Percentiles rank a stretch among this genome's conserved stretches.
Conservation (phyloP, 768 basidiomycete species). For the Xerocomellus dryophilus region DNA sequence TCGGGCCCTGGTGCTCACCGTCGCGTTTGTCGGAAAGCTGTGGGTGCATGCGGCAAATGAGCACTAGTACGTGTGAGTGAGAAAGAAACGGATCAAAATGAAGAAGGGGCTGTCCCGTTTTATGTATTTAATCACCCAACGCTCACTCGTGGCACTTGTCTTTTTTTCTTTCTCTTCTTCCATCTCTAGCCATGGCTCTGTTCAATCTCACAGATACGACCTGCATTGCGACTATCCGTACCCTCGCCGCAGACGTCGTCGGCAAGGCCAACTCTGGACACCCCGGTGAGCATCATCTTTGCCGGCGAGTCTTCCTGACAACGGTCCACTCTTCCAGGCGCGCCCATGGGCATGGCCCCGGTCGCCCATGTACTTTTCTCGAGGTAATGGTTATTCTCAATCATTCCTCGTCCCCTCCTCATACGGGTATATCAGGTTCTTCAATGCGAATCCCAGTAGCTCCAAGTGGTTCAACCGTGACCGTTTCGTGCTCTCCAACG, state of each 20-base stretch:
- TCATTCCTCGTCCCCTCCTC: neutral
- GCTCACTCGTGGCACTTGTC: neutral
- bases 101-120: neutral
- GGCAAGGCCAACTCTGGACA: conserved; percentile 92
- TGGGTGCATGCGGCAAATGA: conserved; percentile 53
- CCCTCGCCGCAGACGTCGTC: conserved; percentile 73
- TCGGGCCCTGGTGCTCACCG: conserved; percentile 33
- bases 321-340: conserved; percentile 47
- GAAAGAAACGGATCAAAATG: neutral
- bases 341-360: conserved; percentile 93
- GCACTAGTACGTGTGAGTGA: conserved; percentile 1
- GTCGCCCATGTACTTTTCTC: conserved; percentile 78
- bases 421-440: conserved; percentile 48
- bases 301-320: neutral
- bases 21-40: conserved; percentile 67
- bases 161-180: conserved; percentile 9
- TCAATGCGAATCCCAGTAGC: conserved; percentile 85
- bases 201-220: conserved; percentile 49
- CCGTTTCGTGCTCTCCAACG: conserved; percentile 95
- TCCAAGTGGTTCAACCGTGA: conserved; percentile 96
- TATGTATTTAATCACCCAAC: conserved; percentile 11
- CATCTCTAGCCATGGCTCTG: conserved; percentile 35
- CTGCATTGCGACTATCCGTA: conserved; percentile 70
- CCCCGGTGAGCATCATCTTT: conserved; percentile 48
- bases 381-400: conserved; percentile 39